Percentiles rank a stretch among this genome's conserved stretches.
These are phyloP conservation scores for Kodamaea fungicola DNA, from an alignment of 1,139 yeast species.

Conservation along the genomic window DNA sequence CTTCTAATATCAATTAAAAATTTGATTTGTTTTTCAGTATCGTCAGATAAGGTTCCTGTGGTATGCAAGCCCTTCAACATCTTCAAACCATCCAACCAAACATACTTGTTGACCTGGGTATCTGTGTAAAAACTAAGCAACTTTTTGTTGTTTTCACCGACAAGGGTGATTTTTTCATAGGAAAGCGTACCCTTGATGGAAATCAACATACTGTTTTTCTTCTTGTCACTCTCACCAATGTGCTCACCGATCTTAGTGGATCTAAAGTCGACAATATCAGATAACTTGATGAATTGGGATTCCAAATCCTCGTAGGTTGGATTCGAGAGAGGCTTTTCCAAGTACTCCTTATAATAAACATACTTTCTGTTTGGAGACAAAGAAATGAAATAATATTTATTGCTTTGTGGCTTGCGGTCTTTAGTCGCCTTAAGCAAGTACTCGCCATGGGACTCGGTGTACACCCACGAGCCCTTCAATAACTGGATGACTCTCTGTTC, in stretches of 20 bases:
- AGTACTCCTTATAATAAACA: slow-evolving; percentile 59
- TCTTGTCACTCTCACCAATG: slow-evolving; percentile 37
- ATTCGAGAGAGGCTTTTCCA: slow-evolving; percentile 39
- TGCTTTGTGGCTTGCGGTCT: slow-evolving; percentile 19
- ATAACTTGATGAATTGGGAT: slow-evolving; percentile 25
- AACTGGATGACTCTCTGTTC: slow-evolving; percentile 74
- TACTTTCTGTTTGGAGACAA: slow-evolving; percentile 71
- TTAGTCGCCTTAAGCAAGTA: slow-evolving; percentile 23
- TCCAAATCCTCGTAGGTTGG: slow-evolving; percentile 62
- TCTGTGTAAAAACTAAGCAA: slow-evolving; percentile 65
- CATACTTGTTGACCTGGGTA: slow-evolving; percentile 64
- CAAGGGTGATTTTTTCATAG: slow-evolving; percentile 51
- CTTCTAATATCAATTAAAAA: slow-evolving; percentile 58
- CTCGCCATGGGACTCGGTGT: slow-evolving; percentile 59
- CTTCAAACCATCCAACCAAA: slow-evolving; percentile 80
- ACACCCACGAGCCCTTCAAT: slow-evolving; percentile 85
- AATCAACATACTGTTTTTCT: slow-evolving; percentile 38
- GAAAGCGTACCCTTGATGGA: slow-evolving; percentile 52
- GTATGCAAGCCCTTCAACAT: slow-evolving; percentile 45
- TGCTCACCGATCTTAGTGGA: slow-evolving; percentile 43
- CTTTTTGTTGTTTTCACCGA: slow-evolving; percentile 38
- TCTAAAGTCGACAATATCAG: slow-evolving; percentile 40
- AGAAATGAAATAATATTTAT: slow-evolving; percentile 52
- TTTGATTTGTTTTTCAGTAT: slow-evolving; percentile 57
- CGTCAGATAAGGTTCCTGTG: slow-evolving; percentile 46